phyloP scores from a whole-genome alignment of 164 flowering plant genomes.

The Magnolia officinalis region DNA sequence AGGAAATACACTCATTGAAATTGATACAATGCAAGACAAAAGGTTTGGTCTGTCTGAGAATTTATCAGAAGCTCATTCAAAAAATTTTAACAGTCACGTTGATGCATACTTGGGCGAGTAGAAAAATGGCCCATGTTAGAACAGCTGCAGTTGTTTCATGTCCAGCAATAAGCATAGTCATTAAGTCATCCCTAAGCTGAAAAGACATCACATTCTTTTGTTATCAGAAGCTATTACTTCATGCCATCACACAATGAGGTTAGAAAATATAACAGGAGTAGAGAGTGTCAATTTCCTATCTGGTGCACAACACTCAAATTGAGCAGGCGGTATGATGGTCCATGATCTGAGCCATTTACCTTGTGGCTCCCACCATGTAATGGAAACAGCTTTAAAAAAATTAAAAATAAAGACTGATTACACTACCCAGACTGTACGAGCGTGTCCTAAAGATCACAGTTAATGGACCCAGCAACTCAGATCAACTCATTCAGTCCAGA shows the following conservation, averaged over 20 bases:
- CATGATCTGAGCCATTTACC: neutral
- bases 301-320: neutral
- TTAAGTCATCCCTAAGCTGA: slow-evolving; percentile 95
- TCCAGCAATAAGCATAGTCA: slow-evolving; percentile 99
- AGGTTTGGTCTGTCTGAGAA: neutral
- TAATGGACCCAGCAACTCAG: no score
- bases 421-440: no score
- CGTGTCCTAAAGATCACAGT: no score
- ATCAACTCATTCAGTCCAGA: no score
- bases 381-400: neutral
- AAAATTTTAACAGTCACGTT: neutral
- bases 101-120: slow-evolving; percentile 77
- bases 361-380: neutral
- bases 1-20: neutral
- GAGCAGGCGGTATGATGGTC: neutral
- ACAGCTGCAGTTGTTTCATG: slow-evolving; percentile 99
- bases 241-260: neutral
- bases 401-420: no score
- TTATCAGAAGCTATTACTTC: neutral
- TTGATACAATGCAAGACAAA: neutral
- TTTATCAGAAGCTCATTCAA: neutral
- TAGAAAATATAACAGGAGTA: neutral
- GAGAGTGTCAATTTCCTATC: neutral
- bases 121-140: slow-evolving; percentile 95
- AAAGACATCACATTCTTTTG: slow-evolving; percentile 3